A percentile compares a stretch with the other conserved stretches of the same genome.
phyloP scores from a whole-genome alignment of 345 rosid species.

The Citrus glauca region DNA sequence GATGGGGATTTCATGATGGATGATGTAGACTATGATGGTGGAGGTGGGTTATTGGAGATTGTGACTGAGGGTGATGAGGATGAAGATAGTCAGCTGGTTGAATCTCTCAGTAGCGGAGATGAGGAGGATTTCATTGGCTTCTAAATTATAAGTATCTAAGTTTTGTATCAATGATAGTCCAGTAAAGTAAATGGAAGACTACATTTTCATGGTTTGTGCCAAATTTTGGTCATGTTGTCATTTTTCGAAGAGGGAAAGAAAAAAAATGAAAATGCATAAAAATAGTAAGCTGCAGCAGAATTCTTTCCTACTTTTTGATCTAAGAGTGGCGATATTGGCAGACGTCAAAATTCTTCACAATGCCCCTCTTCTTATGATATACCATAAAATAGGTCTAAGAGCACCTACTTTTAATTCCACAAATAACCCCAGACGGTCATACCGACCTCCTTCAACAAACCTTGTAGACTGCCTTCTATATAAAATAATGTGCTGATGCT shows the following conservation, averaged over 20 bases:
- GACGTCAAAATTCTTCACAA: too few relatives aligned
- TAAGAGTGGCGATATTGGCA: too few relatives aligned
- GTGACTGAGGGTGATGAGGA: constrained; percentile 57
- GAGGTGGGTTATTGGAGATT: constrained; percentile 59
- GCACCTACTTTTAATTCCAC: too few relatives aligned
- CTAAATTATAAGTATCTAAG: constrained; percentile 15
- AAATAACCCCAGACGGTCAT: too few relatives aligned
- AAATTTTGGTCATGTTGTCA: not conserved
- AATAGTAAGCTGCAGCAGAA: not conserved
- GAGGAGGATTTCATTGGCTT: constrained; percentile 54
- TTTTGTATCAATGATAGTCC: not conserved
- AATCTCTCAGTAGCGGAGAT: constrained; percentile 76
- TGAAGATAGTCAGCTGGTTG: constrained; percentile 62
- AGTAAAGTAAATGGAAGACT: constrained; percentile 24
- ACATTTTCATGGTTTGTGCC: constrained; percentile 10
- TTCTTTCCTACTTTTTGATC: not conserved
- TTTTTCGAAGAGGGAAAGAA: not conserved
- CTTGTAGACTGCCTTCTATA: too few relatives aligned
- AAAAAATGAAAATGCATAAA: not conserved
- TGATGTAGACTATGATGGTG: constrained; percentile 51
- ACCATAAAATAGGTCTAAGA: too few relatives aligned
- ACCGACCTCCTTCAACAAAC: too few relatives aligned
- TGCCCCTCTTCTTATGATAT: too few relatives aligned
- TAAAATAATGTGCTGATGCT: too few relatives aligned
- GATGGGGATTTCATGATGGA: constrained; percentile 55